Evolutionary conservation across 2,329 filamentous ascomycete genomes (phyloP).

Genomic region (Trichoderma atrobrunneum): DNA sequence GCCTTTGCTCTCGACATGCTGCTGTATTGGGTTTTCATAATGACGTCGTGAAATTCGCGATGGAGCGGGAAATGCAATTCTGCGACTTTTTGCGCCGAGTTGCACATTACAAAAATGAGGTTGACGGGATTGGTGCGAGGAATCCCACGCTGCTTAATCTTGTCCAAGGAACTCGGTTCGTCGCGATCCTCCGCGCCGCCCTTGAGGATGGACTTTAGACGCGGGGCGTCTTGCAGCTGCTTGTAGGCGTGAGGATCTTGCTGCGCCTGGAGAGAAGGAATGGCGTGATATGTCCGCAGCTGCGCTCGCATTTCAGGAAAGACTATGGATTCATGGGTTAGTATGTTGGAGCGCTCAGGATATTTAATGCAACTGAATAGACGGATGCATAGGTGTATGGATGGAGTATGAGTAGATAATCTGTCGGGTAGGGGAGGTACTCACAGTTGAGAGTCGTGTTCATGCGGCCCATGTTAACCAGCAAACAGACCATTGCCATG

Average conservation of each 20-base stretch:
- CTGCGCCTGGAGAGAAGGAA: constrained; percentile 90
- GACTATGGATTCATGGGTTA: constrained; percentile 53
- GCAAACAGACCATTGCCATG: constrained; percentile 98
- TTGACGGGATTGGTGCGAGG: constrained; percentile 94
- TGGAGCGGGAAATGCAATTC: constrained; percentile 85
- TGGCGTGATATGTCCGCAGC: constrained; percentile 94
- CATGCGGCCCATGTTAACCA: constrained; percentile 98
- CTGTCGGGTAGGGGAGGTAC: constrained; percentile 28
- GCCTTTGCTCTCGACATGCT: constrained; percentile 81
- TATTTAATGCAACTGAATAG: constrained; percentile 21
- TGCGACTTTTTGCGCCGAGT: constrained; percentile 85
- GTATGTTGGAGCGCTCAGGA: not conserved
- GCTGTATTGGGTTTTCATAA: constrained; percentile 83
- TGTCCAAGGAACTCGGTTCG: constrained; percentile 80
- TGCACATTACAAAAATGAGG: constrained; percentile 89
- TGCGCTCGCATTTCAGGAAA: constrained; percentile 99
- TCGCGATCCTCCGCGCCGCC: constrained; percentile 86
- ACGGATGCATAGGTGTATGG: not conserved
- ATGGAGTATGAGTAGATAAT: not conserved
- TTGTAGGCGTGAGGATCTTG: constrained; percentile 97
- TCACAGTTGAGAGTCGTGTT: constrained; percentile 97
- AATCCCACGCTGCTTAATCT: constrained; percentile 65
- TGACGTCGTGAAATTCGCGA: constrained; percentile 91
- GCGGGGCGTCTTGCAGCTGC: constrained; percentile 91
- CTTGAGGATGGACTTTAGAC: constrained; percentile 95